Evolutionary conservation across 805 yeast species (phyloP).

Genomic region (Barnettozyma pratensis): DNA sequence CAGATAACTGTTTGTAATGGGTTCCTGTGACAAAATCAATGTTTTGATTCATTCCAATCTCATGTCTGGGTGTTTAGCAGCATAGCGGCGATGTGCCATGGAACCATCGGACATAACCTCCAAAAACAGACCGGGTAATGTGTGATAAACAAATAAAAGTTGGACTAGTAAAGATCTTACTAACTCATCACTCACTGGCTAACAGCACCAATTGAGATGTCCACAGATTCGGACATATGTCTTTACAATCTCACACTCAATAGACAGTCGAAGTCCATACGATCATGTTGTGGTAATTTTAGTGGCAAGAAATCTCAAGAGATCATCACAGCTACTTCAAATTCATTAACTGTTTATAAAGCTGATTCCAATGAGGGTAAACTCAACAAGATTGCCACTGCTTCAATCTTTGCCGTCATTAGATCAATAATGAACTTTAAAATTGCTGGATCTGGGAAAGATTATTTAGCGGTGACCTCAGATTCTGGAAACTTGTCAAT

Average conservation of each 20-base stretch:
- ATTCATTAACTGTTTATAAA: conserved; percentile 47
- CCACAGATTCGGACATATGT: conserved; percentile 26
- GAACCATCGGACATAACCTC: no score
- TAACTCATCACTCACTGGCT: no score
- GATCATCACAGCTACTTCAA: conserved; percentile 52
- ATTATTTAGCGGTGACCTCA: conserved; percentile 61
- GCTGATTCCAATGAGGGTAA: conserved; percentile 54
- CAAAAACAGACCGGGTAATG: no score
- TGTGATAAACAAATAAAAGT: no score
- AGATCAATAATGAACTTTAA: conserved; percentile 48
- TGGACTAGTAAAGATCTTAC: no score
- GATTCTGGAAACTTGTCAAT: conserved; percentile 74
- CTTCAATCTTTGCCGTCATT: conserved; percentile 54
- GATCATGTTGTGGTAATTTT: conserved; percentile 66
- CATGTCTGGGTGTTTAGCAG: no score
- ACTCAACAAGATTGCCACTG: conserved; percentile 36
- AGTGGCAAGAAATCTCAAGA: conserved; percentile 55
- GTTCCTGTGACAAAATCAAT: no score
- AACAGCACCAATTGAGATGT: background rate
- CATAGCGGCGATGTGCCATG: no score
- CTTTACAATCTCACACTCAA: conserved; percentile 72
- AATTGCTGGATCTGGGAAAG: conserved; percentile 47
- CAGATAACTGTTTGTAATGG: no score
- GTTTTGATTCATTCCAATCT: no score
- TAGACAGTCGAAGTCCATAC: conserved; percentile 47